Evolutionary conservation across 371 early-diverging fungal genomes (phyloP).

Genomic region (Amoeboaphelidium protococcarum): DNA sequence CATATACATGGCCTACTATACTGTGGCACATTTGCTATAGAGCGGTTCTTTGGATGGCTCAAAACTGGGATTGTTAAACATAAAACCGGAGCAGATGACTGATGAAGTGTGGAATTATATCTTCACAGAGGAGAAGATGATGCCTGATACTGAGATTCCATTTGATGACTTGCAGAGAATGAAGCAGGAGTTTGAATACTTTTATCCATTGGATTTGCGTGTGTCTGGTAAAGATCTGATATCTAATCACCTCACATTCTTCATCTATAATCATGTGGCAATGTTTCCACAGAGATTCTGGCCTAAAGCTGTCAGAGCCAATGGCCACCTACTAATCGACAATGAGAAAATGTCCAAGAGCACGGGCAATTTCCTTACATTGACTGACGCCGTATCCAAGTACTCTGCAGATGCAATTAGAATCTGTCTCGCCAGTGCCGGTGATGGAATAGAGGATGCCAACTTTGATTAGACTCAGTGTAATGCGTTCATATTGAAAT

Average conservation of each 20-base stretch:
- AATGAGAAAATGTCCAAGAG: slow-evolving; percentile 98
- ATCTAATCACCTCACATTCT: slow-evolving; percentile 96
- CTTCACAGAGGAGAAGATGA: slow-evolving; percentile 37
- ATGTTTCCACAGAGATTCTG: slow-evolving; percentile 80
- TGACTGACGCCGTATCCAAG: slow-evolving; percentile 51
- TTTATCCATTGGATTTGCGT: slow-evolving; percentile 96
- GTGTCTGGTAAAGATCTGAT: slow-evolving; percentile 97
- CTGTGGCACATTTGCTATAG: slow-evolving; percentile 85
- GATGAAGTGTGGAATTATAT: slow-evolving; percentile 90
- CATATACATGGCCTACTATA: slow-evolving; percentile 99
- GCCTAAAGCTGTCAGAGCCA: slow-evolving; percentile 80
- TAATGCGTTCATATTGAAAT: slow-evolving; percentile 79
- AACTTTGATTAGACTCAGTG: slow-evolving; percentile 96
- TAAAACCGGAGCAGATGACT: slow-evolving; percentile 61
- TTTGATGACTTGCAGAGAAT: slow-evolving; percentile 33
- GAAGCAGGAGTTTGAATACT: slow-evolving; percentile 78
- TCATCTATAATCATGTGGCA: slow-evolving; percentile 94
- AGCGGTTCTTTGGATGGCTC: slow-evolving; percentile 52
- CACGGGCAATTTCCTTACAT: slow-evolving; percentile 96
- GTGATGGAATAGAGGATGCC: slow-evolving; percentile 90
- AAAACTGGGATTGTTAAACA: slow-evolving; percentile 49
- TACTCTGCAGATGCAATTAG: slow-evolving; percentile 97
- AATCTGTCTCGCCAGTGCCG: slow-evolving; percentile 72
- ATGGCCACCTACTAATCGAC: slow-evolving; percentile 95
- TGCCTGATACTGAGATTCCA: slow-evolving; percentile 14